Base-by-base conservation (phyloP, 148 eudicot species). In the Limonium bicolor region DNA sequence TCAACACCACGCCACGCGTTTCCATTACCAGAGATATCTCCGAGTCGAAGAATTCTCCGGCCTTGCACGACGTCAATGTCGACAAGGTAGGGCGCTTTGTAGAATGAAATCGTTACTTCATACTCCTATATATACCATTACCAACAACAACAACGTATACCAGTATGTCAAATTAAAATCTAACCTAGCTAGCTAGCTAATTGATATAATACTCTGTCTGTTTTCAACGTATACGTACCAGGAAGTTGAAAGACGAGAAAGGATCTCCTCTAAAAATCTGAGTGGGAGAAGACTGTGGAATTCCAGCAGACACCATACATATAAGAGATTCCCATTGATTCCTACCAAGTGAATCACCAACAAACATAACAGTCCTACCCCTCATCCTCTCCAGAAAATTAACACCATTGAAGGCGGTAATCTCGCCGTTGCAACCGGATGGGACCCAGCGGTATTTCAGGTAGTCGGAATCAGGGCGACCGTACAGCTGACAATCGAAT, bases 321-420 rank as follows among this genome's bases (percentile, higher is more conserved):
- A 84, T 66, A 62, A 88, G 63, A 23, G 97, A 88, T 63, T 88
- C 81, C 97, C 97, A 88, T 72, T 88, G 97, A 65, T 88, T 84
- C 29, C 86, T 73, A 12, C 86, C 97, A 16, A 88, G 42, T 4
- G 94, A 80, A 33, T 90, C 95, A 11, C 95, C 99, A 40, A 90
- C 95, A 46, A 90, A 80, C 95, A 90, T 90, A 54, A 88, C 66
- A 7, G 63, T 80, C 54, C 72, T 88, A 20, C 82, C 92, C 26
- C 60, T 67, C 81, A 88, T 65, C 32, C 63, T 77, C 48, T 29
- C 48, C 53, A 83, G 36, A 56, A 80, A 84, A 4, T 80, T 73
- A 12, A 65, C 42, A 54, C 90, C 96, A 49, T 83, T 46, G 37
- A 88, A 86, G 74, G 93, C 65, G 1, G 48, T 28, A 9, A 43